Conservation (phyloP, 1,284 basidiomycete genomes). For the Singerocomus rubriflavus region DNA sequence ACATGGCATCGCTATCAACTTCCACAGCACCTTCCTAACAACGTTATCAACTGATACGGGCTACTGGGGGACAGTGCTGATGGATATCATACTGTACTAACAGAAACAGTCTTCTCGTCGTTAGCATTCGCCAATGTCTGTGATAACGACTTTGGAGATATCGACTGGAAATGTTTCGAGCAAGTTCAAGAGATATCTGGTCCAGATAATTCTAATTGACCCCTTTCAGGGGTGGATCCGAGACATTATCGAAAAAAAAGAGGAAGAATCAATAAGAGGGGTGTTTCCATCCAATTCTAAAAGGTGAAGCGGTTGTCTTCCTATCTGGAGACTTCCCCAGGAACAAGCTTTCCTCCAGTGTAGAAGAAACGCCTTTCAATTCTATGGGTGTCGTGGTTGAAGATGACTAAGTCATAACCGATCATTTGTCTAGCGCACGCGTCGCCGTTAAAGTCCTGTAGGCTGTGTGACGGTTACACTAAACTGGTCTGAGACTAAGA, state of each 20-base stretch:
- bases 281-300: background rate
- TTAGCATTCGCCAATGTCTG: background rate
- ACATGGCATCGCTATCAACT: constrained; percentile 18
- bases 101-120: background rate
- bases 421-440: background rate
- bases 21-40: constrained; percentile 10
- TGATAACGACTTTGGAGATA: background rate
- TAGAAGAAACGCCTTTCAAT: background rate
- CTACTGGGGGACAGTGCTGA: constrained; percentile 5
- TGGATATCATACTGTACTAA: background rate
- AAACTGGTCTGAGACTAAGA: background rate
- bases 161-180: constrained; percentile 17
- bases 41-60: constrained; percentile 24
- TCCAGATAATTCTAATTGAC: background rate
- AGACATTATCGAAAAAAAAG: constrained; percentile 10
- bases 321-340: background rate
- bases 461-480: no score
- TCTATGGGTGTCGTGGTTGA: background rate
- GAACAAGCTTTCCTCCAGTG: background rate
- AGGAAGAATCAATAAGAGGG: constrained; percentile 5
- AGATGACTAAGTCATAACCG: background rate
- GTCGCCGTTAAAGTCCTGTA: background rate
- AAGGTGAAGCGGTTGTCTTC: background rate
- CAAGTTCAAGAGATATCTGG: background rate
- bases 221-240: constrained; percentile 12